Conservation (phyloP, 208 protist species). For the Trypanosomatidae sp. region DNA sequence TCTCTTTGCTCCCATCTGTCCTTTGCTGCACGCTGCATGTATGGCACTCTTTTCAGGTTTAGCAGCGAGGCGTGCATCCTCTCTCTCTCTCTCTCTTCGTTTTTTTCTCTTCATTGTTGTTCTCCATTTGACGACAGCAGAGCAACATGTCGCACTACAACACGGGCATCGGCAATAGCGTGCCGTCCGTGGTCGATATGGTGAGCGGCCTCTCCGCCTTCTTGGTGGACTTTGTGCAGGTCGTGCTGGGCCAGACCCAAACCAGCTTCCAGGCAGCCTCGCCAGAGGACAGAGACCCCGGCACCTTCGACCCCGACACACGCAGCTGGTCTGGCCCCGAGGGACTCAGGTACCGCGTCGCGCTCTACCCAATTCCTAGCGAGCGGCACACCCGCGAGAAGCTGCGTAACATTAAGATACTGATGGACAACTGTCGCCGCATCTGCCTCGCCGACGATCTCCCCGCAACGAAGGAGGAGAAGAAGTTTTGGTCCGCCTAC, state of each 20-base stretch:
- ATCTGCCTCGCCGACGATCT: conserved; percentile 86
- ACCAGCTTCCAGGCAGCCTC: conserved; percentile 73
- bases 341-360: conserved; percentile 81
- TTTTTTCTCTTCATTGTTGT: no score
- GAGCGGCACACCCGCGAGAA: conserved; percentile 84
- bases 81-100: no score
- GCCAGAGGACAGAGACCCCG: conserved; percentile 55
- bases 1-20: no score
- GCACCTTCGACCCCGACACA: conserved; percentile 67
- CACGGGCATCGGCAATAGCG: conserved; percentile 85
- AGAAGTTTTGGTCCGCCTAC: conserved; percentile 87
- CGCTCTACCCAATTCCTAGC: conserved; percentile 79
- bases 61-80: no score
- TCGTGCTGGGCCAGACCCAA: conserved; percentile 60
- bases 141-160: conserved; percentile 91
- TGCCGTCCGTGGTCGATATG: no score
- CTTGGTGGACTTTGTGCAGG: conserved; percentile 72
- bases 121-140: no score
- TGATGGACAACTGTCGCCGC: conserved; percentile 90
- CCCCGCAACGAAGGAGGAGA: conserved; percentile 80
- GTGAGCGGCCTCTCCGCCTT: conserved; percentile 65
- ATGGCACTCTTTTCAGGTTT: no score
- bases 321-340: conserved; percentile 75
- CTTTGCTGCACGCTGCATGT: no score
- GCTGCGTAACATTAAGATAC: conserved; percentile 83